A percentile compares a stretch with the other conserved stretches of the same genome.
Evolutionary conservation across 139 green algal genomes (phyloP).

Genomic region (Nannochloris sp.): DNA sequence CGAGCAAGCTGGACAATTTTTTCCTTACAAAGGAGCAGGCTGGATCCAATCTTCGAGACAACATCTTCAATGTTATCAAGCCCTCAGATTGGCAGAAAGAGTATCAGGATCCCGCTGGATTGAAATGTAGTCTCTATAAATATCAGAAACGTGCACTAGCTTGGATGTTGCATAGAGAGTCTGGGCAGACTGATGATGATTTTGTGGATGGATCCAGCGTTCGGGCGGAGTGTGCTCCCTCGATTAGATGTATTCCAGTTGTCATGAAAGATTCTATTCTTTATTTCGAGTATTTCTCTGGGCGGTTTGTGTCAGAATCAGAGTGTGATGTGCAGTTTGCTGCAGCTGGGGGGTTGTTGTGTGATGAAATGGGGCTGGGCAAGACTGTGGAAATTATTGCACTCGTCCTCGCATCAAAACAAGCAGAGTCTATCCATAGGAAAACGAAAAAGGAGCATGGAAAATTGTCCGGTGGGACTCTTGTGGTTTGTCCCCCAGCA

Average conservation of each 20-base stretch:
- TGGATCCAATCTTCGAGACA: conserved; percentile 13
- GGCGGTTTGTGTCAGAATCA: not conserved
- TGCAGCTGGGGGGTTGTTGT: conserved; percentile 12
- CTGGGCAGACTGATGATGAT: not conserved
- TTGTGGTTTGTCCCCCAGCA: conserved; percentile 56
- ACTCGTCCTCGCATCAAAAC: conserved; percentile 19
- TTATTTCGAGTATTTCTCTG: not conserved
- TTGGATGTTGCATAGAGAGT: conserved; percentile 57
- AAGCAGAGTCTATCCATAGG: not conserved
- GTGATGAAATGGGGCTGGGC: conserved; percentile 57
- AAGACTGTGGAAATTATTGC: conserved; percentile 34
- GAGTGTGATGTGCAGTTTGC: not conserved
- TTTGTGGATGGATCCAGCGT: not conserved
- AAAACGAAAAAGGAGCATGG: not conserved
- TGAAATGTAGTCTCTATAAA: conserved; percentile 42
- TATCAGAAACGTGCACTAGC: conserved; percentile 53
- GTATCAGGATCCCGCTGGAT: conserved; percentile 27
- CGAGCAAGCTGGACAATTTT: too few relatives aligned
- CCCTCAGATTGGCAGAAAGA: conserved; percentile 32
- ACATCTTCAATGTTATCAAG: conserved; percentile 31
- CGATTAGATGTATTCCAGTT: not conserved
- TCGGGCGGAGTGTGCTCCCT: not conserved
- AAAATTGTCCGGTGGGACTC: conserved; percentile 22
- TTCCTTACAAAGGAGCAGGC: too few relatives aligned
- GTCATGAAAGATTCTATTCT: not conserved